A percentile compares a stretch with the other conserved stretches of the same genome.
Conservation (phyloP, 352 stramenopile genomes). For the Plasmopara halstedii region DNA sequence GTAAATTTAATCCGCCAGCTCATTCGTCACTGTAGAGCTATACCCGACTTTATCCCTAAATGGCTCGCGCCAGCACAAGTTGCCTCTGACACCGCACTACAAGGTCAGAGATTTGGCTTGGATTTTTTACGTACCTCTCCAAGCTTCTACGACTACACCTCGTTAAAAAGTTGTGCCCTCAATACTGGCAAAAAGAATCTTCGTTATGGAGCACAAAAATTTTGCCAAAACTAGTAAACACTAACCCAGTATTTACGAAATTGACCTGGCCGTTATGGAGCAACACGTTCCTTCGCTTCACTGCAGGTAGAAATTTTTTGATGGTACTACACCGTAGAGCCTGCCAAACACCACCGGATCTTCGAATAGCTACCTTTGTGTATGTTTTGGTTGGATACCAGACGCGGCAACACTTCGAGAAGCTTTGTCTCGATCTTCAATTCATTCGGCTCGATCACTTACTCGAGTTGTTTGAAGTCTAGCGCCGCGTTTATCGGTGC, state of each 20-base stretch:
- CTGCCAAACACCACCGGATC: not conserved
- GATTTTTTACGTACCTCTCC: constrained; percentile 6
- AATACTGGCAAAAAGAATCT: not conserved
- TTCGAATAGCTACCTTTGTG: not conserved
- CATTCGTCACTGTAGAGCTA: not conserved
- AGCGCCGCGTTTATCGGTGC: not conserved
- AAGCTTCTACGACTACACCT: not conserved
- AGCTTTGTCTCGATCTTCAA: not conserved
- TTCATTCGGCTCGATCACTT: not conserved
- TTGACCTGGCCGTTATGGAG: constrained; percentile 4
- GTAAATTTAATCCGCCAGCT: constrained; percentile 8
- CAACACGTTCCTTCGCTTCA: not conserved
- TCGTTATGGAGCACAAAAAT: constrained; percentile 2
- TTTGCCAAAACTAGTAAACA: constrained; percentile 1
- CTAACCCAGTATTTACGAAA: constrained; percentile 2
- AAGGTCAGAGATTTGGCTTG: not conserved
- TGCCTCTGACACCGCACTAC: not conserved
- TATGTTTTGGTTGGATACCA: not conserved
- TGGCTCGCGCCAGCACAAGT: constrained; percentile 3
- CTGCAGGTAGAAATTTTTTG: not conserved
- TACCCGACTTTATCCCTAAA: not conserved
- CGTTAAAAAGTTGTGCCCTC: not conserved
- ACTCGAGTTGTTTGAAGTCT: not conserved
- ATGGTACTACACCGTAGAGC: not conserved
- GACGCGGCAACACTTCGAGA: not conserved